These are phyloP conservation scores for Aspergillus eucalypticola DNA, from an alignment of 2,329 filamentous ascomycete species.

Conservation along the genomic window DNA sequence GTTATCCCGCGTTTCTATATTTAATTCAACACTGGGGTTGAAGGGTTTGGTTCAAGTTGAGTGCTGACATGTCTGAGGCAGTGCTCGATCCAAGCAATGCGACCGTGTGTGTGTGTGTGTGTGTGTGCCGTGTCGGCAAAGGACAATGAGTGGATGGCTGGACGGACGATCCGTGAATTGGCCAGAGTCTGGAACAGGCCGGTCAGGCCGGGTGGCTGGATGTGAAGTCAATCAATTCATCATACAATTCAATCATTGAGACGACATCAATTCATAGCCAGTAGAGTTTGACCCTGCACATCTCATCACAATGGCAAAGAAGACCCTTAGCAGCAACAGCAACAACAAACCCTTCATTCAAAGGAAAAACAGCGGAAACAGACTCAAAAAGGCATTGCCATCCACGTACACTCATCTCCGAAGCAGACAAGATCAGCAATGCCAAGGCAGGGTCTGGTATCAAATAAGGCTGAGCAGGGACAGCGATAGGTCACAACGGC, in stretches of 20 bases:
- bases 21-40: background rate
- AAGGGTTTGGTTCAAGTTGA: background rate
- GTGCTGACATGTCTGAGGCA: background rate
- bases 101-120: conserved; percentile 26
- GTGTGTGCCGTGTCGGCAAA: conserved; percentile 14
- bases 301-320: too few species aligned
- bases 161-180: too few species aligned
- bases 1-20: background rate
- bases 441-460: background rate
- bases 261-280: too few species aligned
- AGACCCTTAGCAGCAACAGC: too few species aligned
- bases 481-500: background rate
- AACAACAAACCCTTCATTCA: too few species aligned
- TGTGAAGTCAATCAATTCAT: too few species aligned
- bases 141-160: too few species aligned
- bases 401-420: background rate
- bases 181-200: conserved; percentile 20
- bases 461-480: background rate
- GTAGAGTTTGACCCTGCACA: too few species aligned
- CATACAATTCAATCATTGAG: too few species aligned
- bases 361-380: too few species aligned
- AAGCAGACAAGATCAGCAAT: background rate
- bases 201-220: too few species aligned
- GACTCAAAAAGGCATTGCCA: too few species aligned
- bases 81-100: conserved; percentile 35